Conservation (phyloP, 768 basidiomycete genomes). For the Sutorius australiensis region DNA sequence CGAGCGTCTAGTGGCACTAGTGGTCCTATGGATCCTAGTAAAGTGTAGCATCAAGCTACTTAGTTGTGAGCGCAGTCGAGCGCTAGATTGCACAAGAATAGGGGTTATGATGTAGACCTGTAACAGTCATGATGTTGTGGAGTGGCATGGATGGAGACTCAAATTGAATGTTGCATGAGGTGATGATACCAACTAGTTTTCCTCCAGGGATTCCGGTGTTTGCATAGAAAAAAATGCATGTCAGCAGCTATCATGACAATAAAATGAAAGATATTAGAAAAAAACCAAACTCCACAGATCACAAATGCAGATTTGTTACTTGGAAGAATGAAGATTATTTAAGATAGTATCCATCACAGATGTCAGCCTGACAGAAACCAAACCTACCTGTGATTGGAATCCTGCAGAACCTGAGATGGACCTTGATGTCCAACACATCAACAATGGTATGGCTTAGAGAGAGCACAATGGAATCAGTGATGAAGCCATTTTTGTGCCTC, state of each 20-base stretch:
- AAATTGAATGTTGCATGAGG: slow-evolving; percentile 95
- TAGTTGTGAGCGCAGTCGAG: too few species aligned
- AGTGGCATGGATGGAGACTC: slow-evolving; percentile 63
- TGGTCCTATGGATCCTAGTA: too few species aligned
- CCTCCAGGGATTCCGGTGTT: slow-evolving; percentile 59
- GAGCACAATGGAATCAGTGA: slow-evolving; percentile 89
- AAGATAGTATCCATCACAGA: slow-evolving; percentile 46
- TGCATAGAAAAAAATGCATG: slow-evolving; percentile 31
- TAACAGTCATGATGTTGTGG: slow-evolving; percentile 83
- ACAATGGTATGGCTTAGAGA: slow-evolving; percentile 74
- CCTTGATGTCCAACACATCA: slow-evolving; percentile 92
- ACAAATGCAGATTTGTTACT: slow-evolving; percentile 63
- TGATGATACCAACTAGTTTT: slow-evolving; percentile 76
- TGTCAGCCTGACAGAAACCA: neutral
- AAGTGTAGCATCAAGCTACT: too few species aligned
- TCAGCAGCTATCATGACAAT: slow-evolving; percentile 18
- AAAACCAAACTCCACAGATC: slow-evolving; percentile 58
- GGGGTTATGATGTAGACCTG: too few species aligned
- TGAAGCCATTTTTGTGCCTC: slow-evolving; percentile 98
- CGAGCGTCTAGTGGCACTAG: too few species aligned
- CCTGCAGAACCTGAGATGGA: slow-evolving; percentile 88
- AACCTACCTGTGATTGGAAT: slow-evolving; percentile 96
- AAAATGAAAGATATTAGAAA: slow-evolving; percentile 14
- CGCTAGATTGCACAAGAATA: too few species aligned
- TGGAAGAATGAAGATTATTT: slow-evolving; percentile 89